Conservation (phyloP, 192 early-diverging fungal genomes). For the Fimicolochytrium jonesii region DNA sequence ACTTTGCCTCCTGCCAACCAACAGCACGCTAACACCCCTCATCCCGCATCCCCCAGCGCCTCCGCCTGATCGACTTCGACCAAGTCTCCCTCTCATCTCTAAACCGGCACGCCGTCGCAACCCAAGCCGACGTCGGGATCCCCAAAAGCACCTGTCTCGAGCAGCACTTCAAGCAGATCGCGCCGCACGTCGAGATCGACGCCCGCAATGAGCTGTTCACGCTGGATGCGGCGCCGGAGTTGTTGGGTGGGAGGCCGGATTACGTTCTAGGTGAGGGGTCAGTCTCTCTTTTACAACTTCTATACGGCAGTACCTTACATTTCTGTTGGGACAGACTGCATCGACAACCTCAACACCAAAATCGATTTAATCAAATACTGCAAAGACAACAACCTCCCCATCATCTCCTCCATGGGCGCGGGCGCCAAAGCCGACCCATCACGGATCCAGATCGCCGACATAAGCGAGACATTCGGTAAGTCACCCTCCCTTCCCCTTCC, state of each 20-base stretch:
- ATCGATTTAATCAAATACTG: slow-evolving; percentile 85
- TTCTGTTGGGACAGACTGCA: slow-evolving; percentile 85
- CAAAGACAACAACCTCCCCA: slow-evolving; percentile 61
- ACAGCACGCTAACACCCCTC: background rate
- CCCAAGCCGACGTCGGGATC: slow-evolving; percentile 82
- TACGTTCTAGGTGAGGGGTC: slow-evolving; percentile 34
- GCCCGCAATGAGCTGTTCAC: slow-evolving; percentile 72
- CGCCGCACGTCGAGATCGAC: slow-evolving; percentile 77
- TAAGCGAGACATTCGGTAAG: slow-evolving; percentile 80
- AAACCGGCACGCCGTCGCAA: slow-evolving; percentile 92
- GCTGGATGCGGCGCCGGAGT: slow-evolving; percentile 57
- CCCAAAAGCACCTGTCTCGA: slow-evolving; percentile 77
- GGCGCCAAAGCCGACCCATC: slow-evolving; percentile 98
- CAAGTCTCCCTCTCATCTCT: slow-evolving; percentile 91
- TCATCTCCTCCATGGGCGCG: slow-evolving; percentile 95
- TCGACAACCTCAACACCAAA: slow-evolving; percentile 96
- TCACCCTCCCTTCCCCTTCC: background rate
- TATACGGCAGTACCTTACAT: no score
- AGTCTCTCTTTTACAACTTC: no score
- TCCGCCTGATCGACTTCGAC: slow-evolving; percentile 96
- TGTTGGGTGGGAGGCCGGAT: slow-evolving; percentile 63
- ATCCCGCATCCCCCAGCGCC: slow-evolving; percentile 29
- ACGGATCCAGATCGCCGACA: slow-evolving; percentile 93
- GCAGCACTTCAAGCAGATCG: slow-evolving; percentile 68
- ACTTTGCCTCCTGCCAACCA: background rate